A percentile compares a stretch with the other conserved stretches of the same genome.
Conservation (phyloP, 352 stramenopile genomes). For the Phytophthora pluvialis region DNA sequence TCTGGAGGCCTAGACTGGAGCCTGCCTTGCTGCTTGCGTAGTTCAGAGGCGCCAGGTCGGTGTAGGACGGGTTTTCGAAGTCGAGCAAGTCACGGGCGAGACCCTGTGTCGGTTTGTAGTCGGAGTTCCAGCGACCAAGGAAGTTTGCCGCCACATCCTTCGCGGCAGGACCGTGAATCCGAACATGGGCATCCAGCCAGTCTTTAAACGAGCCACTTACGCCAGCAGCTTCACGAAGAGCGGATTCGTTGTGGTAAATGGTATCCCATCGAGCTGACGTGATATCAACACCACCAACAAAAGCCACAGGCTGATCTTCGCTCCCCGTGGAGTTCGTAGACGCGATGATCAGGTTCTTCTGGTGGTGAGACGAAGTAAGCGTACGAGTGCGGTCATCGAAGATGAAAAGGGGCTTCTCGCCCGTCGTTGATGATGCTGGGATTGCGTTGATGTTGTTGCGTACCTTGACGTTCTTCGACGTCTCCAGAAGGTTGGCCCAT, state of each 20-base stretch:
- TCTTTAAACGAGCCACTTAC: conserved; percentile 49
- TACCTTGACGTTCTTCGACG: conserved; percentile 48
- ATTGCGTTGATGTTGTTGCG: conserved; percentile 50
- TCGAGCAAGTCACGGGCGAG: conserved; percentile 40
- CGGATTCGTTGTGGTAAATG: conserved; percentile 51
- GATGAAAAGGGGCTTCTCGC: conserved; percentile 36
- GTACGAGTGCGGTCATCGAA: conserved; percentile 56
- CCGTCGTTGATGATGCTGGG: conserved; percentile 17
- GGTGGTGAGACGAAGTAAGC: conserved; percentile 50
- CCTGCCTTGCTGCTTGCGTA: conserved; percentile 18
- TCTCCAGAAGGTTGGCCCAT: conserved; percentile 21
- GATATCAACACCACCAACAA: conserved; percentile 61
- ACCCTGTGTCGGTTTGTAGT: conserved; percentile 31
- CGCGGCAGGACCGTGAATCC: conserved; percentile 50
- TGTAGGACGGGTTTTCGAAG: conserved; percentile 54
- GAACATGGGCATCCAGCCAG: conserved; percentile 58
- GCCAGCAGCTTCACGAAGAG: conserved; percentile 32
- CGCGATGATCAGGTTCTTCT: conserved; percentile 54
- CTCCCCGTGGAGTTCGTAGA: neutral
- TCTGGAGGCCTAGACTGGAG: conserved; percentile 30
- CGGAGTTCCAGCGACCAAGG: conserved; percentile 53
- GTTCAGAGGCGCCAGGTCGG: conserved; percentile 16
- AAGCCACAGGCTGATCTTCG: conserved; percentile 41
- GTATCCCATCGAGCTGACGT: conserved; percentile 64
- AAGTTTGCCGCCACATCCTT: conserved; percentile 64